Base-by-base conservation (phyloP, 1,139 yeast species). In the Arxiozyma telluris region DNA sequence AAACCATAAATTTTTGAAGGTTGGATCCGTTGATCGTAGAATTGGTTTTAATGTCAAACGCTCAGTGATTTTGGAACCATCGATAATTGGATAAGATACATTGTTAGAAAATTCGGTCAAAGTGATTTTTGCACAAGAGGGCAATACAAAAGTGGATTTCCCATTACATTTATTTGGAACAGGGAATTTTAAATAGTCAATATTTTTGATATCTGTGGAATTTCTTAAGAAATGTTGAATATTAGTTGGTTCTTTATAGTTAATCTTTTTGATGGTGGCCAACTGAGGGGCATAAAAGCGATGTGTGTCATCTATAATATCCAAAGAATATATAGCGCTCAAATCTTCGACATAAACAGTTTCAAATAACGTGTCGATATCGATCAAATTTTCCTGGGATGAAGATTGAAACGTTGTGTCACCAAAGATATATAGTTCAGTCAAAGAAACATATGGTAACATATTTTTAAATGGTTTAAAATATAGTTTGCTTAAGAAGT, bases 371-470 rank as follows among this genome's bases (percentile, higher is more conserved):
- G 64, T 61, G 30, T 58, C 59, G 7, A 65, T 53, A 50, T 64
- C 68, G 50, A 58, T 59, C 50, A 62, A 54, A 49, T 58, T 61
- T 7, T 50, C 55, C n/a, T 53, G 47, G 17, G 17, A 15, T 12
- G 22, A 25, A 15, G 49, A 25, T 4, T 45, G 25, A 3, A 30
- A 17, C 1, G 47, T 30, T 4, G 8, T 9, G 44, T 56, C 57
- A 15, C 68, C 68, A 30, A 62, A 48, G 1, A 65, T 53, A 54
- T 65, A 64, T 23, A 65, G 49, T 48, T 65, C 69, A 45, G 64
- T 55, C 21, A 65, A 50, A 2, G 51, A 47, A 22, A 64, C 41
- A 27, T 46, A 47, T 15, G 50, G 30, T 17, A 46, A 49, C 11
- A 53, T 50, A 41, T 54, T 49, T 20, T 54, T 49, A 42, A 65